Evolutionary conservation across 371 early-diverging fungal genomes (phyloP).

Genomic region (Rhizopus arrhizus): DNA sequence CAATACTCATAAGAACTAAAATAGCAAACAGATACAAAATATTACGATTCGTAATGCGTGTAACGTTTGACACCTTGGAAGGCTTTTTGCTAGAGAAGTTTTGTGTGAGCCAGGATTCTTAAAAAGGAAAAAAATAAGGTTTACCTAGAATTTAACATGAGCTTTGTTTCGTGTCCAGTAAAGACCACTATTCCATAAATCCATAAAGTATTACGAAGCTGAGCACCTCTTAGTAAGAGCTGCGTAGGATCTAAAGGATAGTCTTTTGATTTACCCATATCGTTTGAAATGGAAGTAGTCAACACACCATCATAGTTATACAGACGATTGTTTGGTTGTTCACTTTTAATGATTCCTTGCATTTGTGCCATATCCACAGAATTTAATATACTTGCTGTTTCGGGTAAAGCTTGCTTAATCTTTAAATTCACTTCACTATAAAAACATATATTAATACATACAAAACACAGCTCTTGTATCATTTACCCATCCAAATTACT

Average conservation of each 20-base stretch:
- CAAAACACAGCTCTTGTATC: not conserved
- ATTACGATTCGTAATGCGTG: slow-evolving; percentile 84
- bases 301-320: slow-evolving; percentile 81
- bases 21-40: slow-evolving; percentile 87
- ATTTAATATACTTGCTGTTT: slow-evolving; percentile 65
- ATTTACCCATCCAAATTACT: slow-evolving; percentile 70
- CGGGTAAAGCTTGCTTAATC: slow-evolving; percentile 75
- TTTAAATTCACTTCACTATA: slow-evolving; percentile 85
- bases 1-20: slow-evolving; percentile 74
- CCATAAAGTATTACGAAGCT: slow-evolving; percentile 82
- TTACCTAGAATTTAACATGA: slow-evolving; percentile 75
- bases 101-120: not conserved
- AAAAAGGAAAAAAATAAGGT: slow-evolving; percentile 17
- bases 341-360: slow-evolving; percentile 62
- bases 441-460: not conserved
- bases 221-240: slow-evolving; percentile 70
- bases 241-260: slow-evolving; percentile 75
- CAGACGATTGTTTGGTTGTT: slow-evolving; percentile 78
- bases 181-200: slow-evolving; percentile 79
- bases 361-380: slow-evolving; percentile 56
- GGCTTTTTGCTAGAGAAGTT: slow-evolving; percentile 31
- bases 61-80: slow-evolving; percentile 49
- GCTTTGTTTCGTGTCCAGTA: slow-evolving; percentile 84
- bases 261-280: slow-evolving; percentile 58
- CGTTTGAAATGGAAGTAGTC: slow-evolving; percentile 50